Conservation (phyloP, 2,329 filamentous ascomycete species). For the Colletotrichum graminicola region DNA sequence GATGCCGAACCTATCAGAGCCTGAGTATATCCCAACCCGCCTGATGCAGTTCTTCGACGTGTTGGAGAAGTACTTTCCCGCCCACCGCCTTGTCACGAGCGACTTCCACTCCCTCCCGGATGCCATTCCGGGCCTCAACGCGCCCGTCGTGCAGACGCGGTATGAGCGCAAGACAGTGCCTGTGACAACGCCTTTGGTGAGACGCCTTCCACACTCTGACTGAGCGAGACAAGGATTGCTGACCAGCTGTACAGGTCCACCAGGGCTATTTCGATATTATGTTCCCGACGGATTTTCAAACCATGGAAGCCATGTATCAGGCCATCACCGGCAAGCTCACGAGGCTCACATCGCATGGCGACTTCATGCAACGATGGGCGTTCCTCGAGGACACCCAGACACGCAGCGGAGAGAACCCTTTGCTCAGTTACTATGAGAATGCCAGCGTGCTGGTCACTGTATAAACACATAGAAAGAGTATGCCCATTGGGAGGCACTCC, state of each 20-base stretch:
- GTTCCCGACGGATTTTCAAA: constrained; percentile 94
- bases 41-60: constrained; percentile 98
- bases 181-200: constrained; percentile 89
- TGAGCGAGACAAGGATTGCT: constrained; percentile 2
- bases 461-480: constrained; percentile 53
- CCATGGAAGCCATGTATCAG: constrained; percentile 92
- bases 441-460: constrained; percentile 92
- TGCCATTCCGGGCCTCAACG: constrained; percentile 85
- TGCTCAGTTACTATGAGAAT: constrained; percentile 95
- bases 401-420: constrained; percentile 89
- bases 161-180: constrained; percentile 89
- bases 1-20: constrained; percentile 79
- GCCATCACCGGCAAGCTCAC: constrained; percentile 94
- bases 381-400: constrained; percentile 92
- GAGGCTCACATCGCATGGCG: constrained; percentile 85
- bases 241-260: constrained; percentile 74
- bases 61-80: constrained; percentile 87
- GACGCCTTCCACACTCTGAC: constrained; percentile 48
- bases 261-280: constrained; percentile 99
- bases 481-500: constrained; percentile 19
- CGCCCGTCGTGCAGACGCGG: constrained; percentile 94
- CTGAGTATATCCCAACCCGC: constrained; percentile 94
- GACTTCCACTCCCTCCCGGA: constrained; percentile 92
- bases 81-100: constrained; percentile 87
- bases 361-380: constrained; percentile 92